A percentile compares a stretch with the other conserved stretches of the same genome.
Conservation (phyloP, 176 grass and related monocot genomes). For the Ensete ventricosum region DNA sequence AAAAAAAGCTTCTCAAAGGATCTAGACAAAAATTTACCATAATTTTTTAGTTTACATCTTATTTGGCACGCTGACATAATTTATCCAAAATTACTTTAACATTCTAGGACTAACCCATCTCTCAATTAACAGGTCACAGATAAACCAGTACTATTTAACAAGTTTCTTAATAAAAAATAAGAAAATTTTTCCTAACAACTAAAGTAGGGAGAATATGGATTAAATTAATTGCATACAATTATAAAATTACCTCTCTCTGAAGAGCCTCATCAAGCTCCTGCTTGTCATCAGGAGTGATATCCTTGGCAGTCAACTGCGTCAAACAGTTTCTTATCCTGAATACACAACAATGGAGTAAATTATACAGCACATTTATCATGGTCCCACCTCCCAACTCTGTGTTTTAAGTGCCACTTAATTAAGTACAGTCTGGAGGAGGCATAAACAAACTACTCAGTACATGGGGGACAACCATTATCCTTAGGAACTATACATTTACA, state of each 20-base stretch:
- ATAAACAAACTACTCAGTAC: too few relatives aligned
- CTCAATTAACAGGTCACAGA: too few relatives aligned
- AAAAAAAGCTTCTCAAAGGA: too few relatives aligned
- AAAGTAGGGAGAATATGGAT: background rate
- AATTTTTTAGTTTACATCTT: too few relatives aligned
- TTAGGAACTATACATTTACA: background rate
- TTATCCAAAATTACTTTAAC: too few relatives aligned
- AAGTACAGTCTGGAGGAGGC: too few relatives aligned
- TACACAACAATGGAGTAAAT: constrained; percentile 15
- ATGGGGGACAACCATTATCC: background rate
- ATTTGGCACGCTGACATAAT: too few relatives aligned
- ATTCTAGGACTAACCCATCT: too few relatives aligned
- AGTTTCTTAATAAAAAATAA: too few relatives aligned
- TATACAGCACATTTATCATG: background rate
- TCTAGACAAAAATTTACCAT: too few relatives aligned
- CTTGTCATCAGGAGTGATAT: constrained; percentile 94
- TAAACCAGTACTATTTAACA: background rate
- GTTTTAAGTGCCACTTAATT: too few relatives aligned
- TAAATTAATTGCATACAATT: background rate
- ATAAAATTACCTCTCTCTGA: constrained; percentile 59
- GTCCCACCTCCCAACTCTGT: background rate
- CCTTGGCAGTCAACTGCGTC: constrained; percentile 58
- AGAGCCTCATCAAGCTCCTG: constrained; percentile 90
- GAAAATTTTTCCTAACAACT: too few relatives aligned
- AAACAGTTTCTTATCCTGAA: constrained; percentile 80